phyloP scores from a whole-genome alignment of 495 filamentous ascomycete genomes.

The Xanthoparmelia taractica region DNA sequence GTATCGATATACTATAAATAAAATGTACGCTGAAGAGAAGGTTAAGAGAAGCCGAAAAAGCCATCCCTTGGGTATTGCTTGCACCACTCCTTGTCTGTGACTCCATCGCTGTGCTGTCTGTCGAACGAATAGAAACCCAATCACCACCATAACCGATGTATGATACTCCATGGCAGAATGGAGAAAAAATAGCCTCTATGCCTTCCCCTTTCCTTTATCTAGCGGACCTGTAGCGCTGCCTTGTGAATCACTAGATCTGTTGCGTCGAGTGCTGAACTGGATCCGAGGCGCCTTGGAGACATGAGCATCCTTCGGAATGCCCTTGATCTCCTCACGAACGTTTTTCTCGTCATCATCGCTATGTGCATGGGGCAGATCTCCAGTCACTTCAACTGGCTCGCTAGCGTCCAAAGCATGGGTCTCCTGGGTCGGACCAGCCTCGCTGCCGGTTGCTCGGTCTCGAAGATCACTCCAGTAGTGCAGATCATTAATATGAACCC shows the following conservation, averaged over 20 bases:
- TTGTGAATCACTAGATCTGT: conserved; percentile 5
- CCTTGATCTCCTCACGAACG: conserved; percentile 36
- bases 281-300: conserved; percentile 26
- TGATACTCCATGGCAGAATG: neutral
- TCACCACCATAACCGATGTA: neutral
- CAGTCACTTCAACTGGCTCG: conserved; percentile 8
- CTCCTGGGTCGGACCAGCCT: conserved; percentile 20
- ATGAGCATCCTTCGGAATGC: conserved; percentile 42
- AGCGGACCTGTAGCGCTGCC: conserved; percentile 7
- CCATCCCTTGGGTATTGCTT: neutral
- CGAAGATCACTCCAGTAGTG: conserved; percentile 28
- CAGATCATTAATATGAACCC: conserved; percentile 29
- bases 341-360: conserved; percentile 17
- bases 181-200: neutral
- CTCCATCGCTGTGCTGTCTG: neutral
- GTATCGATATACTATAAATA: neutral
- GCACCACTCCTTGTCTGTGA: neutral
- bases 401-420: conserved; percentile 18
- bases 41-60: neutral
- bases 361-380: conserved; percentile 12
- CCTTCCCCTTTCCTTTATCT: conserved; percentile 26
- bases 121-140: neutral
- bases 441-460: conserved; percentile 15
- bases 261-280: conserved; percentile 8
- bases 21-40: neutral